Percentiles rank a stretch among this genome's conserved stretches.
These are phyloP conservation scores for Ustilago cynodontis DNA, from an alignment of 1,284 basidiomycete genomes.

Conservation along the genomic window DNA sequence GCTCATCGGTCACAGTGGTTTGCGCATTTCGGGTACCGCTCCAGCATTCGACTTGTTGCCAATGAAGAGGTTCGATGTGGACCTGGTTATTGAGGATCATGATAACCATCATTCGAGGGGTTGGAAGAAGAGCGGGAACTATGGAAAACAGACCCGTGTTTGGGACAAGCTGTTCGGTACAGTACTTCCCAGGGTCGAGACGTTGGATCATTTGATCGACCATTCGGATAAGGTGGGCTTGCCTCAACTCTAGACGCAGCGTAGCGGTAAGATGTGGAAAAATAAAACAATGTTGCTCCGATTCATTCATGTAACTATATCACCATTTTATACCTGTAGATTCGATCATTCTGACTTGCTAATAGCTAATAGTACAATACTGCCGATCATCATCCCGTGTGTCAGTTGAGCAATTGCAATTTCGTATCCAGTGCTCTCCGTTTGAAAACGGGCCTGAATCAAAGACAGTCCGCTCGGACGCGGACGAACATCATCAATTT, in stretches of 20 bases:
- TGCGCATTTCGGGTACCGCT: slow-evolving; percentile 51
- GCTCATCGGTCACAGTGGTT: slow-evolving; percentile 61
- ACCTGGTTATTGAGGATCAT: slow-evolving; percentile 68
- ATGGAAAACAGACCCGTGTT: slow-evolving; percentile 66
- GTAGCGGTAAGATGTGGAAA: neutral
- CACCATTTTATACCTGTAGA: slow-evolving; percentile 1
- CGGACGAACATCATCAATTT: too few relatives aligned
- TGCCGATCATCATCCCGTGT: too few relatives aligned
- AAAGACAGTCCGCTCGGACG: too few relatives aligned
- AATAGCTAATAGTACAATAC: too few relatives aligned
- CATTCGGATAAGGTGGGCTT: slow-evolving; percentile 28
- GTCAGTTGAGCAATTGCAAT: too few relatives aligned
- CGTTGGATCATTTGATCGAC: slow-evolving; percentile 42
- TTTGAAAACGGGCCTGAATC: too few relatives aligned
- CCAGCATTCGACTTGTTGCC: slow-evolving; percentile 40
- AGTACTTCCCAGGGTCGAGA: slow-evolving; percentile 53
- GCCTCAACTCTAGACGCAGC: slow-evolving; percentile 20
- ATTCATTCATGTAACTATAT: slow-evolving; percentile 14
- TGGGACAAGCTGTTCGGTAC: slow-evolving; percentile 67
- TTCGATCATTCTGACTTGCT: too few relatives aligned
- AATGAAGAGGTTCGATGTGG: slow-evolving; percentile 52
- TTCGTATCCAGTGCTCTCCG: too few relatives aligned
- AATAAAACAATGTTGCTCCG: neutral
- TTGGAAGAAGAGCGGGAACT: slow-evolving; percentile 56
- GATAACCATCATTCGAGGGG: slow-evolving; percentile 66